Evolutionary conservation across 1,284 basidiomycete genomes (phyloP).

Genomic region (Moniliella sp.): DNA sequence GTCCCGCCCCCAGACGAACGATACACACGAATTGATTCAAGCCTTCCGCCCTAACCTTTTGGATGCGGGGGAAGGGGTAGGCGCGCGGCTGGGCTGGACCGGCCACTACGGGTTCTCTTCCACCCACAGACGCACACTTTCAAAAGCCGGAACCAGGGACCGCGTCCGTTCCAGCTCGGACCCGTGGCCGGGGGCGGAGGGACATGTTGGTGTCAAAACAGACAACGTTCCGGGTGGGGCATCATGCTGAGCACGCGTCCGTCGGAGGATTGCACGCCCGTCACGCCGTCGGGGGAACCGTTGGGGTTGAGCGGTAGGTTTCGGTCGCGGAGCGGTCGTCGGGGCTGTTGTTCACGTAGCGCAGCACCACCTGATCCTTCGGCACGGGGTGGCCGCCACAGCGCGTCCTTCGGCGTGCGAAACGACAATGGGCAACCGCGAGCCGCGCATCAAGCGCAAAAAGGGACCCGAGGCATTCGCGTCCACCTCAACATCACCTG

Average conservation of each 20-base stretch:
- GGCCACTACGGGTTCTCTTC: no score
- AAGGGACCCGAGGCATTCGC: slow-evolving; percentile 46
- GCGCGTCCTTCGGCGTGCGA: slow-evolving; percentile 88
- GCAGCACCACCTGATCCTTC: slow-evolving; percentile 12
- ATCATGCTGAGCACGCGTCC: slow-evolving; percentile 79
- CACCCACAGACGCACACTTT: slow-evolving; percentile 48
- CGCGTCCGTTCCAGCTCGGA: slow-evolving; percentile 39
- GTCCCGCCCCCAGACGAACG: no score
- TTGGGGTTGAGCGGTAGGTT: slow-evolving; percentile 53
- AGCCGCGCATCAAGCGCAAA: slow-evolving; percentile 64
- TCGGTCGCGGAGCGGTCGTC: slow-evolving; percentile 3
- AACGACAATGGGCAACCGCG: slow-evolving; percentile 68
- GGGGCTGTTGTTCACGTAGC: slow-evolving; percentile 17
- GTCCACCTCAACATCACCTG: slow-evolving; percentile 57
- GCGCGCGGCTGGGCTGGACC: no score
- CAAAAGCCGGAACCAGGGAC: slow-evolving; percentile 92
- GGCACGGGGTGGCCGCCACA: slow-evolving; percentile 13
- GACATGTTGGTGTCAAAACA: slow-evolving; percentile 31
- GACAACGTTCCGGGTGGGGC: slow-evolving; percentile 45
- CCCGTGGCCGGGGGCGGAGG: slow-evolving; percentile 12
- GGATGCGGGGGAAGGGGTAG: no score
- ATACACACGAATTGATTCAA: no score
- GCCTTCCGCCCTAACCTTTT: no score
- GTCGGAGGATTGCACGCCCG: slow-evolving; percentile 62
- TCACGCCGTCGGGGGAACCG: slow-evolving; percentile 64